Evolutionary conservation across 768 basidiomycete species (phyloP).

Genomic region (Phanerochaete carnosa): DNA sequence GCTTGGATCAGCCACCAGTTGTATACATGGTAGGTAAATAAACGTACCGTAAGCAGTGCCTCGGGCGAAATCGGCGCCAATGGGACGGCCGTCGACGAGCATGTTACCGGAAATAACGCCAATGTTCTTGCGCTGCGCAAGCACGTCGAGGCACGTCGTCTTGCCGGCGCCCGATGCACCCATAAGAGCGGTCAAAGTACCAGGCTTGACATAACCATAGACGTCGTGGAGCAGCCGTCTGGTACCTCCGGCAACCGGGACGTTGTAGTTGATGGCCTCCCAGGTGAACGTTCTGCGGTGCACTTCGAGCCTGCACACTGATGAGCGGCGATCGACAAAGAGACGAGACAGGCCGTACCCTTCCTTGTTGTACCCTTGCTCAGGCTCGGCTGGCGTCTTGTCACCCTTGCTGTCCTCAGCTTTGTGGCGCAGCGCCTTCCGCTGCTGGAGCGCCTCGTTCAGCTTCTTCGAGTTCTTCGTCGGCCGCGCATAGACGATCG

Average conservation of each 20-base stretch:
- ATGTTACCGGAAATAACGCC: slow-evolving; percentile 64
- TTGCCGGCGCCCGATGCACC: slow-evolving; percentile 81
- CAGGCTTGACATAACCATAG: slow-evolving; percentile 79
- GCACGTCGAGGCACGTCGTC: slow-evolving; percentile 74
- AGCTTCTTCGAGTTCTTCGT: slow-evolving; percentile 48
- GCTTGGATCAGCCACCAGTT: slow-evolving; percentile 19
- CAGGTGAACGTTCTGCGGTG: slow-evolving; percentile 71
- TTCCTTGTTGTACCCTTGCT: slow-evolving; percentile 15
- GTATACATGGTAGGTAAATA: slow-evolving; percentile 20
- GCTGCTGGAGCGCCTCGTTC: slow-evolving; percentile 50
- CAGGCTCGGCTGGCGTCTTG: slow-evolving; percentile 8
- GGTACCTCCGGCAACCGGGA: slow-evolving; percentile 62
- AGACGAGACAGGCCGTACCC: not conserved
- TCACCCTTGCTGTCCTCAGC: not conserved
- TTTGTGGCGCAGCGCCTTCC: slow-evolving; percentile 41
- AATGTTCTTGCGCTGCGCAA: slow-evolving; percentile 70
- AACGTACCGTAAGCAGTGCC: slow-evolving; percentile 74
- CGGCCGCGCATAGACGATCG: slow-evolving; percentile 63
- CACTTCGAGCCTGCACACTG: not conserved
- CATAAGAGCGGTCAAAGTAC: slow-evolving; percentile 87
- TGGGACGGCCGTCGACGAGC: slow-evolving; percentile 61
- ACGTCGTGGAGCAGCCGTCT: slow-evolving; percentile 70
- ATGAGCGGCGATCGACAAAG: not conserved
- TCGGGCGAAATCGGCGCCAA: slow-evolving; percentile 53
- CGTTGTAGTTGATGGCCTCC: slow-evolving; percentile 74